A percentile compares a stretch with the other conserved stretches of the same genome.
Conservation (phyloP, 2,329 filamentous ascomycete genomes). For the Ophiostoma triangulosporum region DNA sequence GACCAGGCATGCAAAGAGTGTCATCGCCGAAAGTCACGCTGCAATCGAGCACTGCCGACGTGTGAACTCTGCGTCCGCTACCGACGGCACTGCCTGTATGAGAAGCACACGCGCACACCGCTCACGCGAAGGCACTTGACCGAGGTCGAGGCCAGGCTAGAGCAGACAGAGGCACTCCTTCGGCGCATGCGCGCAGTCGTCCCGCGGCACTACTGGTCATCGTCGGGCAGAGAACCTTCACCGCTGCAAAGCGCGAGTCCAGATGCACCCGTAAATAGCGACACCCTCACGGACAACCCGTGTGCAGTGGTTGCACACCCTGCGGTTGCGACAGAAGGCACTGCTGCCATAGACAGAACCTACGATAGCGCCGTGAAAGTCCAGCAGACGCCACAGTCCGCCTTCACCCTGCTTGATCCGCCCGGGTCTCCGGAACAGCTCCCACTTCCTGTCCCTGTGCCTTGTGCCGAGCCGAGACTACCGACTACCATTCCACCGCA, state of each 20-base stretch:
- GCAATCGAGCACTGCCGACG: conserved; percentile 24
- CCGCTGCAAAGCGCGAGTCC: neutral
- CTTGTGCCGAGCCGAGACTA: too few species aligned
- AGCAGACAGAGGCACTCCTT: neutral
- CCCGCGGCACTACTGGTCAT: neutral
- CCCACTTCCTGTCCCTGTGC: too few species aligned
- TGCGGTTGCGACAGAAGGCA: too few species aligned
- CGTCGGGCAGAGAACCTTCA: neutral
- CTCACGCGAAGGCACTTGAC: conserved; percentile 32
- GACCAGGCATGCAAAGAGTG: conserved; percentile 29
- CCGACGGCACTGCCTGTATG: conserved; percentile 28
- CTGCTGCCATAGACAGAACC: too few species aligned
- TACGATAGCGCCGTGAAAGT: too few species aligned
- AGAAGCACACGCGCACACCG: conserved; percentile 33
- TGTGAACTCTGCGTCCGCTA: conserved; percentile 23
- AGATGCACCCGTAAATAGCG: neutral
- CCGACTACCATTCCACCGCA: neutral
- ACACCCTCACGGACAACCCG: neutral
- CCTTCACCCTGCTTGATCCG: too few species aligned
- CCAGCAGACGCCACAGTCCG: too few species aligned
- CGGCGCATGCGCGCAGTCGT: neutral
- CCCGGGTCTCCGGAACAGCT: too few species aligned
- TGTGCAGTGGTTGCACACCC: neutral
- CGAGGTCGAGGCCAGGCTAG: conserved; percentile 19
- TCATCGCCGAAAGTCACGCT: conserved; percentile 26